Evolutionary conservation across 1,284 basidiomycete genomes (phyloP).

Genomic region (Ustilago nuda): DNA sequence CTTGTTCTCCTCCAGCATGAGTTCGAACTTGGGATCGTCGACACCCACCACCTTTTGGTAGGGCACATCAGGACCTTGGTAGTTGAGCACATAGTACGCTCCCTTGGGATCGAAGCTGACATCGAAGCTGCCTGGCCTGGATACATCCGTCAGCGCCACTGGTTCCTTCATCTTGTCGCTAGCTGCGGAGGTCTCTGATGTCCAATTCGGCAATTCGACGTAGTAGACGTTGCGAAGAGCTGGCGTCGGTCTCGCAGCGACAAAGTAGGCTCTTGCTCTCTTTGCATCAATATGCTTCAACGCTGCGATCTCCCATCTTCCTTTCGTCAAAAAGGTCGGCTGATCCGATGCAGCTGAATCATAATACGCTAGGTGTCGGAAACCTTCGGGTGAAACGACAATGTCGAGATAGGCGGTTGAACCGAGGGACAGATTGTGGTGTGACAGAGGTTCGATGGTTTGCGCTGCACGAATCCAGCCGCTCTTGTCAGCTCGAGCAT

Average conservation of each 20-base stretch:
- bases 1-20: conserved; percentile 79
- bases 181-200: conserved; percentile 71
- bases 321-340: conserved; percentile 78
- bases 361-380: conserved; percentile 58
- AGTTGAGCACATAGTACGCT: conserved; percentile 81
- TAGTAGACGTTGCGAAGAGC: conserved; percentile 84
- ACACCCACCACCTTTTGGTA: conserved; percentile 84
- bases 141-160: conserved; percentile 77
- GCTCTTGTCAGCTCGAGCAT: conserved; percentile 80
- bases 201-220: conserved; percentile 54
- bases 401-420: conserved; percentile 60
- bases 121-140: conserved; percentile 76
- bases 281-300: conserved; percentile 80
- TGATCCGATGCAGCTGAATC: conserved; percentile 23
- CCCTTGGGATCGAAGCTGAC: conserved; percentile 64
- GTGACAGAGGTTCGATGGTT: conserved; percentile 46
- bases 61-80: conserved; percentile 84
- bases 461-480: conserved; percentile 84
- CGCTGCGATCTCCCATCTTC: conserved; percentile 86
- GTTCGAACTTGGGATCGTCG: conserved; percentile 73
- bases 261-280: conserved; percentile 83
- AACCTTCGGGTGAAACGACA: conserved; percentile 47
- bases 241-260: conserved; percentile 83
- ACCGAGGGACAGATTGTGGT: conserved; percentile 37
- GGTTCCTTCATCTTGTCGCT: conserved; percentile 74